Evolutionary conservation across 306 rosid genomes (phyloP).

Genomic region (Cicer cuneatum): DNA sequence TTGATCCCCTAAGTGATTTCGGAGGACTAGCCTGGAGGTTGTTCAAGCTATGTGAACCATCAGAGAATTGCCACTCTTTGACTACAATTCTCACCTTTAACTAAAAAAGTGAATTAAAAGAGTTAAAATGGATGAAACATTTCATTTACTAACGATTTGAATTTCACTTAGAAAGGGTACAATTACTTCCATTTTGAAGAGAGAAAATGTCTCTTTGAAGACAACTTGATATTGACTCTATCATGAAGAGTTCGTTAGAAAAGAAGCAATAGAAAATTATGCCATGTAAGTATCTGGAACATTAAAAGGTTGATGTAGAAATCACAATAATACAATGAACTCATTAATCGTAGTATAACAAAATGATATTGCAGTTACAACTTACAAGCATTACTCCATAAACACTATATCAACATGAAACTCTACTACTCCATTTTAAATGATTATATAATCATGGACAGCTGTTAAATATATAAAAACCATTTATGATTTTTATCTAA

Average conservation of each 20-base stretch:
- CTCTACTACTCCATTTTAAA: slow-evolving; percentile 8
- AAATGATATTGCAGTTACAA: slow-evolving; percentile 2
- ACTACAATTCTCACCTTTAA: slow-evolving; percentile 74
- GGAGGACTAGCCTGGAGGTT: slow-evolving; percentile 49
- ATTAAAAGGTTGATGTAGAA: slow-evolving; percentile 1
- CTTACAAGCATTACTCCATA: slow-evolving; percentile 10
- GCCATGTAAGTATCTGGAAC: not conserved
- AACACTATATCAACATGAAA: slow-evolving; percentile 7
- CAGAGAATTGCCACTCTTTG: slow-evolving; percentile 95
- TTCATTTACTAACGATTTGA: slow-evolving; percentile 5
- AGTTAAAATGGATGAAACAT: slow-evolving; percentile 32
- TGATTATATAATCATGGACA: not conserved
- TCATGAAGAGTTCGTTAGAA: not conserved
- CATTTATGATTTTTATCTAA: slow-evolving; percentile 6
- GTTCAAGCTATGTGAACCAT: slow-evolving; percentile 76
- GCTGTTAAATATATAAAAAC: not conserved
- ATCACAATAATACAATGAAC: not conserved
- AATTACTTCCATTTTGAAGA: slow-evolving; percentile 33
- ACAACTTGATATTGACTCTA: not conserved
- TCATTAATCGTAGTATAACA: not conserved
- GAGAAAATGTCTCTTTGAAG: not conserved
- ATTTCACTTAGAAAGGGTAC: slow-evolving; percentile 22
- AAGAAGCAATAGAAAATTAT: not conserved
- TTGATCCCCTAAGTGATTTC: slow-evolving; percentile 65
- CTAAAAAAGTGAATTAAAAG: slow-evolving; percentile 51